phyloP scores from a whole-genome alignment of 306 rosid genomes.

The Quercus robur region DNA sequence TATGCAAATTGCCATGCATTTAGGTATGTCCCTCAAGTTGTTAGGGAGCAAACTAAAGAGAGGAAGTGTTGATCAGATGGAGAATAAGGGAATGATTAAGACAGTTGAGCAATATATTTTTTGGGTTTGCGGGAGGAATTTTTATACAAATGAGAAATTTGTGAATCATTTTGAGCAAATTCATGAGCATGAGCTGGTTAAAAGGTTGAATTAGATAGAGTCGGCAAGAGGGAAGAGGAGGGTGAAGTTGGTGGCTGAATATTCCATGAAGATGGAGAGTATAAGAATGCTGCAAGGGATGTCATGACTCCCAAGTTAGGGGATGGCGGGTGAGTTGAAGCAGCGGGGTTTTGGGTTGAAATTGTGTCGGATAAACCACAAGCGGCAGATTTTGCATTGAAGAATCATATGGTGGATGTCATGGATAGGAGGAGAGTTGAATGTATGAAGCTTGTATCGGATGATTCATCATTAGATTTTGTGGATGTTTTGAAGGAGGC shows the following conservation, averaged over 20 bases:
- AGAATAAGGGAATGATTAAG: slow-evolving; percentile 55
- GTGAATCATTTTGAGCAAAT: slow-evolving; percentile 73
- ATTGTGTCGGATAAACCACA: slow-evolving; percentile 45
- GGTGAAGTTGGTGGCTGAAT: slow-evolving; percentile 73
- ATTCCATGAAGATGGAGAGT: slow-evolving; percentile 85
- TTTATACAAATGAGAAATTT: slow-evolving; percentile 61
- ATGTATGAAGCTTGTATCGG: slow-evolving; percentile 80
- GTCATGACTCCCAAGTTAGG: slow-evolving; percentile 60
- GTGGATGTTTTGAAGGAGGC: slow-evolving; percentile 68
- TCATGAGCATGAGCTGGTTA: slow-evolving; percentile 65
- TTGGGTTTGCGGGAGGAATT: slow-evolving; percentile 73
- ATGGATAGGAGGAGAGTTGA: slow-evolving; percentile 62
- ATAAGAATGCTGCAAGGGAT: slow-evolving; percentile 56
- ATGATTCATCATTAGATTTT: slow-evolving; percentile 54
- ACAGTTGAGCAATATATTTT: slow-evolving; percentile 52
- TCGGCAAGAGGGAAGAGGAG: slow-evolving; percentile 64
- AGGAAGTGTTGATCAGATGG: slow-evolving; percentile 42
- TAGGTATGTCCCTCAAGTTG: slow-evolving; percentile 44
- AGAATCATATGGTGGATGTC: slow-evolving; percentile 56
- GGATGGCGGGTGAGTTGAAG: slow-evolving; percentile 54
- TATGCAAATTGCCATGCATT: slow-evolving; percentile 58
- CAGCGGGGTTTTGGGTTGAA: slow-evolving; percentile 70
- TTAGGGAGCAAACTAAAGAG: slow-evolving; percentile 48
- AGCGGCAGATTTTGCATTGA: slow-evolving; percentile 48
- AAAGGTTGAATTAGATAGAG: slow-evolving; percentile 69